Evolutionary conservation across 257 asterid genomes (phyloP), one percentile per base, ranked within the genome.

Genomic region (Solanum appendiculatum): DNA sequence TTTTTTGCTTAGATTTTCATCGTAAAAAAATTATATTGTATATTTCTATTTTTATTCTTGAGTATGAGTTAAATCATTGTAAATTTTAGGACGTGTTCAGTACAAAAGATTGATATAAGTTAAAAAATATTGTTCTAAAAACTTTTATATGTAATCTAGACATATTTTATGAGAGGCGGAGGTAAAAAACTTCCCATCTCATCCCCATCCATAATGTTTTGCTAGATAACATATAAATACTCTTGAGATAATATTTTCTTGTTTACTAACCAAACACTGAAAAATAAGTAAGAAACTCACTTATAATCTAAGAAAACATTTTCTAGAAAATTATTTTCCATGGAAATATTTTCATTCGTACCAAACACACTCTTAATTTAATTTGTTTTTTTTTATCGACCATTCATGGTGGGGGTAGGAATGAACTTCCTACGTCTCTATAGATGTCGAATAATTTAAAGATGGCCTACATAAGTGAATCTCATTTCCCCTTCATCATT

Each of bases 381-480:
- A 72, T 56, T 68, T 63, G 64, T 25, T n/a, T 42, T 74, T 74
- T 60, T 74, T 75, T 15, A 46, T 80, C 10, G 25, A 80, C 64
- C 13, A 70, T 31, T 5, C n/a, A 15, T 66, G 88, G 93, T 93
- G 94, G 95, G 95, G 95, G 89, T 74, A 54, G 27, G 13, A 82
- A 86, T 86, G 8, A 89, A 86, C 33, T 81, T 89, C 88, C 87
- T 77, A 91, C 93, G 70, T 89, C 86, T 89, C 42, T 66, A 89
- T 85, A 93, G 88, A 56, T 68, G 90, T 83, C 77, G 91, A 85
- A 85, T 91, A 60, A 85, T 87, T 89, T 90, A 46, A 68, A 27
- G 36, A 86, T 60, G 84, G 31, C 88, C 90, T 72, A 83, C 83
- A 66, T 20, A 27, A 1, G 11, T 78, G 64, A 78, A 27, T 27